A percentile compares a stretch with the other conserved stretches of the same genome.
Evolutionary conservation across 441 rosid genomes (phyloP).

Genomic region (Sinapis alba): DNA sequence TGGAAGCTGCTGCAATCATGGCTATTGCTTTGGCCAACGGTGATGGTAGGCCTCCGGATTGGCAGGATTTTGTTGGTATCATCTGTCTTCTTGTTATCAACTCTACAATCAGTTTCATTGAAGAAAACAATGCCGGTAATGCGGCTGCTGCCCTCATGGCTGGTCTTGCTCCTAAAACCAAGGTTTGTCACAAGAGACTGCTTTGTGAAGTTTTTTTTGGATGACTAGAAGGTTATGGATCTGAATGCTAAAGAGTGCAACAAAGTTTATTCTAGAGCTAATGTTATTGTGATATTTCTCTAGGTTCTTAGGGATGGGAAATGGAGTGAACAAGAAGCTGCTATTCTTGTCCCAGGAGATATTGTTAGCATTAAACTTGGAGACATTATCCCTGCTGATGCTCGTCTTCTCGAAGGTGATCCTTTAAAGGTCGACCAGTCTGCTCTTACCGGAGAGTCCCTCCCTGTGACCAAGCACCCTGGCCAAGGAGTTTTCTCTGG

Average conservation of each 20-base stretch:
- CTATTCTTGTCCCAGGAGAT: slow-evolving; percentile 90
- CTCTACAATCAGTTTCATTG: too few relatives aligned
- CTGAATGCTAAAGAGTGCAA: too few relatives aligned
- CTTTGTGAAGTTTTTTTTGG: not conserved
- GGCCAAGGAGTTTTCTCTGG: slow-evolving; percentile 64
- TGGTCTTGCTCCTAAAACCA: slow-evolving; percentile 94
- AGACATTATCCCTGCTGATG: slow-evolving; percentile 57
- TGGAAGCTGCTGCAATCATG: slow-evolving; percentile 95
- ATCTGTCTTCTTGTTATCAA: too few relatives aligned
- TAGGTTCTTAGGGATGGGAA: slow-evolving; percentile 81
- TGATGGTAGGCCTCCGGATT: slow-evolving; percentile 79
- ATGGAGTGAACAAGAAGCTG: slow-evolving; percentile 88
- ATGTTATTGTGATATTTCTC: slow-evolving; percentile 15
- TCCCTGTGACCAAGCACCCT: slow-evolving; percentile 59
- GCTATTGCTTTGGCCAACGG: slow-evolving; percentile 96
- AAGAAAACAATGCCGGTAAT: slow-evolving; percentile 92
- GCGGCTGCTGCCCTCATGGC: slow-evolving; percentile 99
- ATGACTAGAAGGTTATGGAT: too few relatives aligned
- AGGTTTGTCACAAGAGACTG: slow-evolving; percentile 48
- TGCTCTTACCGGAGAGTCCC: slow-evolving; percentile 45
- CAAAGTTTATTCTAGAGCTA: not conserved
- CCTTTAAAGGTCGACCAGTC: slow-evolving; percentile 52
- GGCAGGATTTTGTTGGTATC: slow-evolving; percentile 98
- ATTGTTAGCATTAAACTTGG: slow-evolving; percentile 54
- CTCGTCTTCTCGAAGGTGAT: slow-evolving; percentile 58